Evolutionary conservation across 306 rosid species (phyloP).

Genomic region (Cicer chorassanicum): DNA sequence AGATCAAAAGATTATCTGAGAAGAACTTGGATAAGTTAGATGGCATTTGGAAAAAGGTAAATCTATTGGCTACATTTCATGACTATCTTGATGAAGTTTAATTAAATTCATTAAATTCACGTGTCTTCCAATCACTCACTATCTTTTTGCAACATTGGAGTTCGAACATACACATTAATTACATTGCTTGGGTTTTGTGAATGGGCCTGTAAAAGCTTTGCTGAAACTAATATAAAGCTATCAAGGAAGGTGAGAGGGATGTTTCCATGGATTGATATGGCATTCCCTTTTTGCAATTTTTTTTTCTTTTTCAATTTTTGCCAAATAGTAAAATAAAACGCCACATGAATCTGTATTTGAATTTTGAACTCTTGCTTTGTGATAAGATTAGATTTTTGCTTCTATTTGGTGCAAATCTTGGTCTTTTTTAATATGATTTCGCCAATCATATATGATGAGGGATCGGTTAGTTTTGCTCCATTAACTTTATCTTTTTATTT

Average conservation of each 20-base stretch:
- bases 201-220: slow-evolving; percentile 23
- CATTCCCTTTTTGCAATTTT: neutral
- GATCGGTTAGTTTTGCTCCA: neutral
- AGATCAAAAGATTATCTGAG: slow-evolving; percentile 59
- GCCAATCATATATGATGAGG: neutral
- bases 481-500: slow-evolving; percentile 12
- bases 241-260: slow-evolving; percentile 18
- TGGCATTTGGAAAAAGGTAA: slow-evolving; percentile 94
- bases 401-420: slow-evolving; percentile 14
- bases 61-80: slow-evolving; percentile 33
- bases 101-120: neutral
- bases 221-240: slow-evolving; percentile 20
- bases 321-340: slow-evolving; percentile 33
- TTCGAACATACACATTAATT: slow-evolving; percentile 21
- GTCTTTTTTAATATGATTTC: neutral
- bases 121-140: slow-evolving; percentile 26
- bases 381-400: slow-evolving; percentile 21
- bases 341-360: slow-evolving; percentile 15
- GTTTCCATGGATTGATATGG: slow-evolving; percentile 15
- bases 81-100: slow-evolving; percentile 25
- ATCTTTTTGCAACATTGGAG: slow-evolving; percentile 12
- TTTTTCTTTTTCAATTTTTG: slow-evolving; percentile 10
- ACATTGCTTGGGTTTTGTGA: slow-evolving; percentile 13
- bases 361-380: slow-evolving; percentile 6
- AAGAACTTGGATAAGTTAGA: slow-evolving; percentile 82